Conservation (phyloP, 805 yeast genomes). For the Kazachstania viticola region DNA sequence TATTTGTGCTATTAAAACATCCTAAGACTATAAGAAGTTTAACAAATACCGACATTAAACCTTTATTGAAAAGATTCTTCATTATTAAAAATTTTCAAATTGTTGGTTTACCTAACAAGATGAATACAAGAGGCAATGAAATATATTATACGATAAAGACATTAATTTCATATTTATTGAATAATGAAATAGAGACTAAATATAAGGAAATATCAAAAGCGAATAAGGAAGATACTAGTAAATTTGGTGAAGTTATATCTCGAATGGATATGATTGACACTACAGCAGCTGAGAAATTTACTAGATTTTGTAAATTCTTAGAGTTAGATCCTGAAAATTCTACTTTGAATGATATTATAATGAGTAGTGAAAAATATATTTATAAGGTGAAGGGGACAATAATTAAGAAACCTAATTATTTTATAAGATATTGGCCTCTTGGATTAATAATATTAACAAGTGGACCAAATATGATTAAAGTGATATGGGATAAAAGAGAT, state of each 20-base stretch:
- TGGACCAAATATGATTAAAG: slow-evolving; percentile 41
- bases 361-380: neutral
- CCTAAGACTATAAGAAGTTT: slow-evolving; percentile 2
- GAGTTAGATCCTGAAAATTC: neutral
- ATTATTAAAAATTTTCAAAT: slow-evolving; percentile 4
- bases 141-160: slow-evolving; percentile 1
- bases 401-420: slow-evolving; percentile 28
- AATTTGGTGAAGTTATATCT: slow-evolving; percentile 12
- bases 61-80: slow-evolving; percentile 2
- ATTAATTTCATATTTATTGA: slow-evolving; percentile 13
- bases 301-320: neutral
- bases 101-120: slow-evolving; percentile 3
- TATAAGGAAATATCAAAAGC: slow-evolving; percentile 1
- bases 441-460: slow-evolving; percentile 31
- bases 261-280: no score
- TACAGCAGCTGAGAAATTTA: no score
- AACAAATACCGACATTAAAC: slow-evolving; percentile 3
- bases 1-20: slow-evolving; percentile 1
- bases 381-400: neutral
- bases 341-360: neutral
- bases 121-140: neutral
- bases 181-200: slow-evolving; percentile 10
- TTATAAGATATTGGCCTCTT: slow-evolving; percentile 59
- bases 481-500: slow-evolving; percentile 39
- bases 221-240: slow-evolving; percentile 7